A percentile compares a stretch with the other conserved stretches of the same genome.
phyloP scores from a whole-genome alignment of 495 filamentous ascomycete genomes.

The Lasiosphaeria miniovina region DNA sequence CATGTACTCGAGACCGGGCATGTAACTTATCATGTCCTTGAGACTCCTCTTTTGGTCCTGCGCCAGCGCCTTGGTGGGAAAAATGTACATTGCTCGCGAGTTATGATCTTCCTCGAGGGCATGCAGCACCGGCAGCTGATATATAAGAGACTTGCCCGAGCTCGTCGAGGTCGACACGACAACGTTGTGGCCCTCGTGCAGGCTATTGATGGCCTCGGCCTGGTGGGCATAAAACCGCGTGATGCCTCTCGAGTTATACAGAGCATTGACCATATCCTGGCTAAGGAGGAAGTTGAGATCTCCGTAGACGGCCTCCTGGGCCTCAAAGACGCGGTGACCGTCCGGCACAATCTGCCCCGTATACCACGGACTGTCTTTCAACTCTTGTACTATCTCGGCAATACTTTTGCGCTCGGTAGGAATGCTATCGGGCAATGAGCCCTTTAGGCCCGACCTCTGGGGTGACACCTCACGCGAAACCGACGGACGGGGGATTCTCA shows the following conservation, averaged over 20 bases:
- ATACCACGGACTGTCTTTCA: conserved; percentile 82
- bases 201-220: conserved; percentile 87
- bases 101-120: conserved; percentile 74
- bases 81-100: conserved; percentile 93
- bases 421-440: conserved; percentile 61
- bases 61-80: conserved; percentile 94
- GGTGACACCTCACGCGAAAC: conserved; percentile 23
- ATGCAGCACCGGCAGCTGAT: conserved; percentile 90
- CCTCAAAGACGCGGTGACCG: conserved; percentile 88
- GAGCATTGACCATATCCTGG: conserved; percentile 86
- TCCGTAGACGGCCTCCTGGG: conserved; percentile 77
- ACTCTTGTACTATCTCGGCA: conserved; percentile 78
- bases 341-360: conserved; percentile 90
- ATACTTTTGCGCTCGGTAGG: conserved; percentile 81
- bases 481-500: conserved; percentile 45
- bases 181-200: conserved; percentile 80
- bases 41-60: conserved; percentile 92
- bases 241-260: conserved; percentile 87
- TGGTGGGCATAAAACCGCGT: conserved; percentile 91
- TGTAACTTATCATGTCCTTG: conserved; percentile 75
- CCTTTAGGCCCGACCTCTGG: conserved; percentile 26
- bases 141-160: conserved; percentile 95
- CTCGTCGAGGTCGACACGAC: conserved; percentile 94
- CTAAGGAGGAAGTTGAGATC: conserved; percentile 84
- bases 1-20: conserved; percentile 69